Conservation (phyloP, 140 eudicot genomes). For the Bidens hawaiensis region DNA sequence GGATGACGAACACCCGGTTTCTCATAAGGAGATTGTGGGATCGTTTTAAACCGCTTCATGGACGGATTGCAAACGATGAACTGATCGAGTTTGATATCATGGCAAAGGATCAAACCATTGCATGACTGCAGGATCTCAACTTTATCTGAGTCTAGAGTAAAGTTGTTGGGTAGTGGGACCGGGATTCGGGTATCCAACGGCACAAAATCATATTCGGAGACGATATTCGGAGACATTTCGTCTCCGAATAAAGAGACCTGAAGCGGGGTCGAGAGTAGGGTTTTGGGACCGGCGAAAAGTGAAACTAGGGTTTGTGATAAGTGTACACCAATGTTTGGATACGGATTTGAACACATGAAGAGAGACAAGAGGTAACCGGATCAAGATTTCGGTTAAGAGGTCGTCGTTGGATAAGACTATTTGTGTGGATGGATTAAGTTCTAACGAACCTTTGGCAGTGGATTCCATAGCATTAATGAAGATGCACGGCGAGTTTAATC, state of each 20-base stretch:
- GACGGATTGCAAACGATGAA: slow-evolving; percentile 11
- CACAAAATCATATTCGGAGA: not conserved
- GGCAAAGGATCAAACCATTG: slow-evolving; percentile 13
- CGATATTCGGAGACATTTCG: no score
- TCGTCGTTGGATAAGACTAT: slow-evolving; percentile 1
- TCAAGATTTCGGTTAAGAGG: not conserved
- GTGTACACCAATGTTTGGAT: slow-evolving; percentile 5
- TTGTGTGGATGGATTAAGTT: no score
- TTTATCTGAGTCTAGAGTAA: not conserved
- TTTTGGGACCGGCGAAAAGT: not conserved
- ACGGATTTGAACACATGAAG: not conserved
- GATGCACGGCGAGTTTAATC: no score
- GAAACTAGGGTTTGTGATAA: not conserved
- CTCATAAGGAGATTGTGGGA: not conserved
- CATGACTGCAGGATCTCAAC: slow-evolving; percentile 12
- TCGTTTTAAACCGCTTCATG: not conserved
- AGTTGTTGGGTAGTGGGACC: not conserved
- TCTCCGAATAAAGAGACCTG: not conserved
- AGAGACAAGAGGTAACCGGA: slow-evolving; percentile 7
- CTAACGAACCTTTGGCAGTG: not conserved
- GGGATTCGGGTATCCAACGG: not conserved
- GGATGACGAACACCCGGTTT: not conserved
- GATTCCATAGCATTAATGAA: no score
- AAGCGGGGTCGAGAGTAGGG: not conserved
- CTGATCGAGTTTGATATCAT: not conserved